phyloP scores from a whole-genome alignment of 2,329 filamentous ascomycete species.

The Sporothrix euskadiensis region DNA sequence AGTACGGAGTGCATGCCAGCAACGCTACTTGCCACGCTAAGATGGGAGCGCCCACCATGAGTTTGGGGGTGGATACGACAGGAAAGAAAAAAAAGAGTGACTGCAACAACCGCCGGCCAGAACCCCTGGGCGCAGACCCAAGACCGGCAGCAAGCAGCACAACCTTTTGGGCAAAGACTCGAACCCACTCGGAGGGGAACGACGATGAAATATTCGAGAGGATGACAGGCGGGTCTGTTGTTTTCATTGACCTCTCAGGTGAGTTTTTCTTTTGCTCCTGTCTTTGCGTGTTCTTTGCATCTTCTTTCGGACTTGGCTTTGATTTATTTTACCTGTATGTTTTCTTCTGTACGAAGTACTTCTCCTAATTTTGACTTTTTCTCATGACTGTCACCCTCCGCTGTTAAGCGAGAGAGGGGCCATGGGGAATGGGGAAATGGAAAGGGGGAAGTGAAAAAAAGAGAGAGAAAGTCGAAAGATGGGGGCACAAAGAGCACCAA shows the following conservation, averaged over 20 bases:
- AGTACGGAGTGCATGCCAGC: constrained; percentile 24
- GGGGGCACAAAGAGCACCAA: background rate
- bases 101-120: background rate
- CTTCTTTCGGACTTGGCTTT: background rate
- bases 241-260: background rate
- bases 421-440: constrained; percentile 16
- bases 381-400: background rate
- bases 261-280: background rate
- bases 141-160: constrained; percentile 11
- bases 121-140: background rate
- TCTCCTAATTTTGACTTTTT: background rate
- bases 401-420: background rate
- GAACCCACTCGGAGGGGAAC: background rate
- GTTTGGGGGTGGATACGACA: constrained; percentile 13
- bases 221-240: background rate
- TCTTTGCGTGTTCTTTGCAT: background rate
- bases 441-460: background rate
- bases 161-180: background rate
- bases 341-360: background rate
- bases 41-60: constrained; percentile 2
- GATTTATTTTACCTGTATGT: background rate
- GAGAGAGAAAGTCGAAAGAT: background rate
- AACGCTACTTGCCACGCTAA: constrained; percentile 8
- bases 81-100: background rate
- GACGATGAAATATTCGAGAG: constrained; percentile 11